A percentile compares a stretch with the other conserved stretches of the same genome.
Conservation (phyloP, 2,329 filamentous ascomycete genomes). For the Thelonectria discophora region DNA sequence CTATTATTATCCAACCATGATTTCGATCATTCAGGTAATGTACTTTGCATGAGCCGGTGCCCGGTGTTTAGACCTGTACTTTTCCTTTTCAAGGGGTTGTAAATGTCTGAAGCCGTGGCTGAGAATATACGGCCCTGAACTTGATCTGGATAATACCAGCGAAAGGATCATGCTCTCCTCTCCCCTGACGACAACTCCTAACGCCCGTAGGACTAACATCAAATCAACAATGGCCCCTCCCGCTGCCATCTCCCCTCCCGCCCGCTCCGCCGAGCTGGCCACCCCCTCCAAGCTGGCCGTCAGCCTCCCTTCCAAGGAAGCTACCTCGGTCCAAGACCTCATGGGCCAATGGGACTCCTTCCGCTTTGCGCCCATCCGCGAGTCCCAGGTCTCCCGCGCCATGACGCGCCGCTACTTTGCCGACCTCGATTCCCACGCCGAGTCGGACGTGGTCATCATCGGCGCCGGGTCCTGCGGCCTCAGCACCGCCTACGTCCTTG, state of each 20-base stretch:
- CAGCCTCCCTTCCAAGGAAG: constrained; percentile 13
- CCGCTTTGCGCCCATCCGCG: constrained; percentile 85
- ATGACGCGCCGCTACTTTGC: constrained; percentile 95
- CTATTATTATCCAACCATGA: constrained; percentile 50
- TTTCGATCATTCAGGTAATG: constrained; percentile 53
- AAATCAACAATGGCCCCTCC: constrained; percentile 75
- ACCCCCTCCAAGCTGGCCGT: constrained; percentile 30
- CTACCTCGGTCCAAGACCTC: constrained; percentile 55
- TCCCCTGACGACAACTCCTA: constrained; percentile 46
- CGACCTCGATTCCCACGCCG: constrained; percentile 88
- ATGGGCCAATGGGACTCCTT: constrained; percentile 83
- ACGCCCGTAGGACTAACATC: constrained; percentile 38
- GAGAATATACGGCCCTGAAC: constrained; percentile 93
- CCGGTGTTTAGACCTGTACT: constrained; percentile 36
- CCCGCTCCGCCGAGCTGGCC: constrained; percentile 56
- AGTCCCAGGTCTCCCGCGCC: constrained; percentile 90
- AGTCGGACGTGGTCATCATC: constrained; percentile 93
- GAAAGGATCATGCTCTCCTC: constrained; percentile 95
- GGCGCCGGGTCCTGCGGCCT: constrained; percentile 90
- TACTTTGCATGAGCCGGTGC: constrained; percentile 72
- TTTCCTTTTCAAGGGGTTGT: neutral
- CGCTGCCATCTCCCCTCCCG: constrained; percentile 69
- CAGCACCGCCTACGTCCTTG: constrained; percentile 84
- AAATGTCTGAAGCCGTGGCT: constrained; percentile 51
- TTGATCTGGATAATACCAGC: constrained; percentile 99